These are phyloP conservation scores for Aegilops sharonensis DNA, from an alignment of 176 grass and related monocot species.

Conservation along the genomic window DNA sequence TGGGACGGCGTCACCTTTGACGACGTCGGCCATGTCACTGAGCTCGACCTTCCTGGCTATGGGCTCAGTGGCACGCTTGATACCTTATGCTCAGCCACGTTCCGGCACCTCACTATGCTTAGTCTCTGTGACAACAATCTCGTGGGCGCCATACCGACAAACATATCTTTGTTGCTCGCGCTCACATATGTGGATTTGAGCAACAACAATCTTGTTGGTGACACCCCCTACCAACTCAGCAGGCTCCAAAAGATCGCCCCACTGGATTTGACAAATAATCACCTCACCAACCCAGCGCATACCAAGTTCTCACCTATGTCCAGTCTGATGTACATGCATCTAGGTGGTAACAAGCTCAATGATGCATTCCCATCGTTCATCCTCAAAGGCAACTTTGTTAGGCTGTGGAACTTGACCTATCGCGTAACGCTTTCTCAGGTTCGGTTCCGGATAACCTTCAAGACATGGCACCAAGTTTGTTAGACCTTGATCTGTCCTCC, in stretches of 20 bases:
- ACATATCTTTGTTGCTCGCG: too few species aligned
- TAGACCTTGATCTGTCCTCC: background rate
- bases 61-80: constrained; percentile 34
- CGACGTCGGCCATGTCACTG: background rate
- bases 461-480: background rate
- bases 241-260: background rate
- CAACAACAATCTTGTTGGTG: background rate
- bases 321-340: background rate
- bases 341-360: background rate
- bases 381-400: background rate
- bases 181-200: too few species aligned
- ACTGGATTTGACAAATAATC: background rate
- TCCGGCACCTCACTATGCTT: background rate
- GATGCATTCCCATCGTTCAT: background rate
- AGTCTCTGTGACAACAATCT: too few species aligned
- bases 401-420: constrained; percentile 39
- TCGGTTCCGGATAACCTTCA: background rate
- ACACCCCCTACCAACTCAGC: constrained; percentile 6
- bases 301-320: background rate
- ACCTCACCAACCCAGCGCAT: background rate
- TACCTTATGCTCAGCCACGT: constrained; percentile 15
- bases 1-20: constrained; percentile 50
- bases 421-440: constrained; percentile 29
- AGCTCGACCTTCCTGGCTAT: background rate
- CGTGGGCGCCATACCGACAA: too few species aligned